Evolutionary conservation across 2,329 filamentous ascomycete species (phyloP), one percentile per base, ranked within the genome.

Genomic region (Graphiopsis chlorocephala): DNA sequence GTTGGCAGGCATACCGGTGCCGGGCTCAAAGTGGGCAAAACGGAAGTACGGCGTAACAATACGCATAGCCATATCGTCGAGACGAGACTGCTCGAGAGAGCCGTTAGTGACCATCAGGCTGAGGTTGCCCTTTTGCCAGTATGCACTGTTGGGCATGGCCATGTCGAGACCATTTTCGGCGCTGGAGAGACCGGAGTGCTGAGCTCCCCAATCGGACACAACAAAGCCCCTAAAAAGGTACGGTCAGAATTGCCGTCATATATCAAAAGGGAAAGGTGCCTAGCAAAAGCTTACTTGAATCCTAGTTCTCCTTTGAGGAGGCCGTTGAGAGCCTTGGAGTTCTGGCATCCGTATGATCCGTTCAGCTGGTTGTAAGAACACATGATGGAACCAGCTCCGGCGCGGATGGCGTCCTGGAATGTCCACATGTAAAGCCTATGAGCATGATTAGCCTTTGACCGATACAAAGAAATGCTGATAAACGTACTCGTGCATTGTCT

Each of bases 331-430:
- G 81, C 76, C 57, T 84, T 79, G 65, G 84, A 83, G 76, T 88
- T 90, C 72, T 88, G 84, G 75, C 89, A 92, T 5, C 83, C 83
- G 76, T 87, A 90, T 15, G 85, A 52, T 23, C 86, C 86, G 76
- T 91, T 90, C 73, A 91, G 78, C 74, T 88, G 87, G 74, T 90
- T 88, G 77, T 91, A 91, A 20, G 86, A 87, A 78, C 89, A 92
- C 90, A 92, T 91, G 52, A 90, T 77, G 2, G 84, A 83, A 1
- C 85, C 87, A 2, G 88, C 87, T 50, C 88, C 87, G 26, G 88
- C 85, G 68, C 83, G 83, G 28, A 91, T 84, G 1, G 88, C 86
- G 71, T 91, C 88, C 2, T 86, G 86, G 70, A 90, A 92, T 1
- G 88, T 88, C 84, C 66, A 72, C 31, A 72, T 47, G 59, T 71